phyloP scores from a whole-genome alignment of 371 early-diverging fungal species.

The Dichotomocladium elegans region DNA sequence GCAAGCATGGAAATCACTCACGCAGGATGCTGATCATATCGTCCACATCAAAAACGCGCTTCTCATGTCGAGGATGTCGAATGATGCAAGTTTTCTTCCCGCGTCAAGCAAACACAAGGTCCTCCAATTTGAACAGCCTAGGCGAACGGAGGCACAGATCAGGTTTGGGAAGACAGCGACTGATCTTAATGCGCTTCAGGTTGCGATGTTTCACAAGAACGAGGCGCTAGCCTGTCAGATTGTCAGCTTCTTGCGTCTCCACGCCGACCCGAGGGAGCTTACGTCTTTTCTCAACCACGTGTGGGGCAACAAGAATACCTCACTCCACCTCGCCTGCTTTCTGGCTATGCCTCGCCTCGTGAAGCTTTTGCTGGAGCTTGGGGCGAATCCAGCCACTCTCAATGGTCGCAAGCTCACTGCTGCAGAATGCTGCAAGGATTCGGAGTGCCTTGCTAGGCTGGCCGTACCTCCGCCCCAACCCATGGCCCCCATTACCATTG shows the following conservation, averaged over 20 bases:
- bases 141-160: constrained; percentile 1
- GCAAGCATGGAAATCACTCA: constrained; percentile 7
- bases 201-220: constrained; percentile 13
- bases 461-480: too few species aligned
- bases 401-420: constrained; percentile 63
- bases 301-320: constrained; percentile 69
- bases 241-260: constrained; percentile 5
- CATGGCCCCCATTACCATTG: too few species aligned
- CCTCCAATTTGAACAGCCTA: constrained; percentile 10
- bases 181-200: constrained; percentile 20
- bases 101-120: constrained; percentile 20
- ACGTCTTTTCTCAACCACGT: constrained; percentile 56
- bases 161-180: constrained; percentile 15
- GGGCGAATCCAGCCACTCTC: constrained; percentile 54
- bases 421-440: constrained; percentile 69
- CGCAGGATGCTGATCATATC: constrained; percentile 2
- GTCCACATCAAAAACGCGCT: constrained; percentile 13
- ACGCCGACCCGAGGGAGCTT: constrained; percentile 5
- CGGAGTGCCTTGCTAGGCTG: constrained; percentile 5
- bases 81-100: constrained; percentile 13
- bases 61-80: constrained; percentile 4
- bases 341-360: constrained; percentile 69
- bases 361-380: constrained; percentile 51
- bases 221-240: constrained; percentile 13
- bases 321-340: constrained; percentile 69